Evolutionary conservation across 306 rosid genomes (phyloP), one percentile per base, ranked within the genome.

Genomic region (Lotus japonicus): DNA sequence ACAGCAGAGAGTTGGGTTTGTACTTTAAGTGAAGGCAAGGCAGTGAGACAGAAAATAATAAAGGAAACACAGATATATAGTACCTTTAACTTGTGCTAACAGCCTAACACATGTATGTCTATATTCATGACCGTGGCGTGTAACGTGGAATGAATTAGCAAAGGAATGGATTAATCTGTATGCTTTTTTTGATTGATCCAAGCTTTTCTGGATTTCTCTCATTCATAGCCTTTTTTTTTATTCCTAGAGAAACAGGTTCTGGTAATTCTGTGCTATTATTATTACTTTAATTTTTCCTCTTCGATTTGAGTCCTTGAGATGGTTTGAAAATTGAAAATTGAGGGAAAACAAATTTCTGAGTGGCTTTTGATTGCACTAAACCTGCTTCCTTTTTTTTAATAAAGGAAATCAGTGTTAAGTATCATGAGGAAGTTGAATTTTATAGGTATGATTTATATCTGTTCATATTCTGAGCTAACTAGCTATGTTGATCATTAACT

Each of bases 401-500:
- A 35, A 35, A 35, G 6, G 5, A 45, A 6, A 39, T 48, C 9
- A 58, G 56, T 13, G 45, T 53, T 52, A 59, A 54, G 62, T 43
- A 64, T 17, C 36, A 9, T 11, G 10, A 41, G 51, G 58, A 51
- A 69, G 18, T 75, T 59, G 56, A 58, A 64, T 14, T 64, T 26
- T 26, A 26, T 26, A 26, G 31, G 4, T 26, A 3, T 26, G 31
- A 3, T 18, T n/a, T 69, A 17, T 50, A 23, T 33, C 33, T 14
- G 48, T 51, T 38, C 49, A 38, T 19, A 38, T 55, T 50, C 11
- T 68, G 72, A 16, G 60, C 77, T 73, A 48, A 38, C 11, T 38
- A 31, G 36, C 36, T 31, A 38, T 21, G 46, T 52, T 23, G 76
- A 60, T 16, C 16, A 7, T 26, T 63, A 76, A 71, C 74, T 58